Evolutionary conservation across 2,329 filamentous ascomycete genomes (phyloP).

Genomic region (Aspergillus tamarii): DNA sequence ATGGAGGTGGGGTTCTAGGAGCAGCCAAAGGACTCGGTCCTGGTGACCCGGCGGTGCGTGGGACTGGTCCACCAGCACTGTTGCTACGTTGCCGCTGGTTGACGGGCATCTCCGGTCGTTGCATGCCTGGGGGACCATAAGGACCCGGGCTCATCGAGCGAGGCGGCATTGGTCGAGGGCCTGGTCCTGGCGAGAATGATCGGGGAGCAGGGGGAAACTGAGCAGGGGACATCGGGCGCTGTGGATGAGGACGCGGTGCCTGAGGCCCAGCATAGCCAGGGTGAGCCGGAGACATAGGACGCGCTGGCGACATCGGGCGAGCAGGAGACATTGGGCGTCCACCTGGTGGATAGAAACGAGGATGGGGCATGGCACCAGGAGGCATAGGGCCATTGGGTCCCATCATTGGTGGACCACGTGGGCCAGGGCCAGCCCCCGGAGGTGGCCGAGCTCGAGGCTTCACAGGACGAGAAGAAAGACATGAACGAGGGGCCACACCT

Average conservation of each 20-base stretch:
- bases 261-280: constrained; percentile 30
- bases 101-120: constrained; percentile 43
- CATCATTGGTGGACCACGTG: constrained; percentile 37
- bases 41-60: constrained; percentile 21
- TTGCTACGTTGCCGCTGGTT: constrained; percentile 48
- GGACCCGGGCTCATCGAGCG: constrained; percentile 48
- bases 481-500: constrained; percentile 91
- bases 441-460: constrained; percentile 70
- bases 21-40: constrained; percentile 34
- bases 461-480: constrained; percentile 86
- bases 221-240: constrained; percentile 35
- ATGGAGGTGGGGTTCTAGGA: constrained; percentile 34
- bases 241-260: constrained; percentile 31
- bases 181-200: constrained; percentile 38
- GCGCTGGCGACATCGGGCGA: constrained; percentile 27
- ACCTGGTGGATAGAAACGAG: constrained; percentile 40
- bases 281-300: constrained; percentile 30
- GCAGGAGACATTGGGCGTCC: constrained; percentile 51
- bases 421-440: constrained; percentile 36
- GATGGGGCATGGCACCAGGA: constrained; percentile 30
- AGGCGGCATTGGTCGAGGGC: constrained; percentile 28
- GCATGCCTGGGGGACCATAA: constrained; percentile 46
- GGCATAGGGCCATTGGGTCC: constrained; percentile 39
- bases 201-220: constrained; percentile 42
- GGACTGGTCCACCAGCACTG: constrained; percentile 39